Base-by-base conservation (phyloP, 140 eudicot species). In the Bidens hawaiensis region DNA sequence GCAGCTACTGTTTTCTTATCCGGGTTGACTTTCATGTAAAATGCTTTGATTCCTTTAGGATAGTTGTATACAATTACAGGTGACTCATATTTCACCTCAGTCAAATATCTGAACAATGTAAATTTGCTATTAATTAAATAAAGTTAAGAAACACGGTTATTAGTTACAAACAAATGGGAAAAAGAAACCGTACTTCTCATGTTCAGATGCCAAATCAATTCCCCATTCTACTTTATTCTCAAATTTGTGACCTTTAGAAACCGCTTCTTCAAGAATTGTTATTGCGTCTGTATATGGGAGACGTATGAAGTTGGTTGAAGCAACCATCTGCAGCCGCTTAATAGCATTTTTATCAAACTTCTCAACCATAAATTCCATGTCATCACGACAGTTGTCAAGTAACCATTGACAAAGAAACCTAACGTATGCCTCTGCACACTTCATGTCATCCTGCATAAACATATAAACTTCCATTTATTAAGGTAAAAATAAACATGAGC, bases 181-280 rank as follows among this genome's bases (percentile, higher is more conserved):
- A n/a, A n/a, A n/a, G n/a, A 18, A 40, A 4, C 0, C 5, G 2
- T 76, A 93, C 99, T 89, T 82, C 68, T 88, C 99, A 70, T 91
- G 99, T 64, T 91, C 99, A 23, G 96, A 84, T 51, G 98, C 95
- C 58, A 91, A 81, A 68, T 90, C 96, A 47, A 90, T 78, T 22
- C 98, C 97, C 97, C 96, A 87, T 80, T 90, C 94, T 26, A 90
- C 97, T 67, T 82, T 74, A 40, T 90, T 87, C 76, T 84, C 96
- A 55, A 87, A 90, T 61, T 77, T 78, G 72, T 65, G 82, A 31
- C 75, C 88, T 69, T 78, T 80, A 41, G 84, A 65, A 65, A 73
- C 78, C 22, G 76, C 94, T 73, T 84, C 82, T 77, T 82, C 86
- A 9, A 90, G 94, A 70, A 87, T 74, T 22, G 77, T 53, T 16